A percentile compares a stretch with the other conserved stretches of the same genome.
These are phyloP conservation scores for Bruguiera gymnorhiza DNA, from an alignment of 345 rosid genomes.

Conservation along the genomic window DNA sequence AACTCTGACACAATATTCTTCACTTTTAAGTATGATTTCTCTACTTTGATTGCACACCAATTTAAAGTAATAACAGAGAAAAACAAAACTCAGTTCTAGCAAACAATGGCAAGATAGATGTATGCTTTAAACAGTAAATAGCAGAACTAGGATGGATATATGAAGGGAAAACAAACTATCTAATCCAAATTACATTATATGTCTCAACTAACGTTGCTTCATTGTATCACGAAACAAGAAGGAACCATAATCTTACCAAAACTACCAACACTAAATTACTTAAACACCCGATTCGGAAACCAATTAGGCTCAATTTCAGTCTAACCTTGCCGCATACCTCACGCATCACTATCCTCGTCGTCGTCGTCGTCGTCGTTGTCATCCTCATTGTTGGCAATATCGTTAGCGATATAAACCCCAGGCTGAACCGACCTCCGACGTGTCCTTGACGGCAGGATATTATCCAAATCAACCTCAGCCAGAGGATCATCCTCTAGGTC, in stretches of 20 bases:
- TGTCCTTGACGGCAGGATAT: slow-evolving; percentile 86
- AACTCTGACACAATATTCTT: too few species aligned
- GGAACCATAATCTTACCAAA: background rate
- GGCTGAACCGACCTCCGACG: slow-evolving; percentile 42
- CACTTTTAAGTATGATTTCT: too few species aligned
- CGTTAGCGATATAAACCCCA: slow-evolving; percentile 49
- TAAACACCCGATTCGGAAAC: background rate
- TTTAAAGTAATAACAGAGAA: too few species aligned
- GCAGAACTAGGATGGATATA: background rate
- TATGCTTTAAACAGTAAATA: background rate
- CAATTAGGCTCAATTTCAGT: slow-evolving; percentile 17
- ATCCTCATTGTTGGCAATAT: slow-evolving; percentile 13
- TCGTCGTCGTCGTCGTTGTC: slow-evolving; percentile 11
- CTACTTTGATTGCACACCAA: too few species aligned
- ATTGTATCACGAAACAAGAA: background rate
- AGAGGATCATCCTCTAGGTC: slow-evolving; percentile 86
- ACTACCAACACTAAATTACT: slow-evolving; percentile 2
- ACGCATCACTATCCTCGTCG: slow-evolving; percentile 32
- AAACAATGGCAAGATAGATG: background rate
- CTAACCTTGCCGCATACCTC: slow-evolving; percentile 28
- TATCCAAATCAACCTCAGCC: slow-evolving; percentile 93
- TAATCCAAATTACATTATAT: slow-evolving; percentile 1
- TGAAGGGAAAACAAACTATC: background rate
- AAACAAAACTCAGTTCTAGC: too few species aligned
- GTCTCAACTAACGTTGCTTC: background rate